Evolutionary conservation across 192 early-diverging fungal genomes (phyloP).

Genomic region (Podochytrium sp.): DNA sequence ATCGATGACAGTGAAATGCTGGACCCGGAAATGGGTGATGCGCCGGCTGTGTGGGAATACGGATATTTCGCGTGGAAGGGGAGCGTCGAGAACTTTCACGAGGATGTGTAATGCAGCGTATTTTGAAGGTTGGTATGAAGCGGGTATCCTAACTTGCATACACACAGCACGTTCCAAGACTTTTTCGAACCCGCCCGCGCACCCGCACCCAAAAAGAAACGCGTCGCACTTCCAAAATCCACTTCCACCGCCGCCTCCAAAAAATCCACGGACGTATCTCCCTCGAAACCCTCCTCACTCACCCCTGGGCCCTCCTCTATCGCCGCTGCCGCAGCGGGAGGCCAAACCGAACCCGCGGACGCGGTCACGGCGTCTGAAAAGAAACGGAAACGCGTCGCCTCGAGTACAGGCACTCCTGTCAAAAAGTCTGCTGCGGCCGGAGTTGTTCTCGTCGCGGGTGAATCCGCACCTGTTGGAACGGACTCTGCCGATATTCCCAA

Average conservation of each 20-base stretch:
- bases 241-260: neutral
- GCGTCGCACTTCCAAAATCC: neutral
- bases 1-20: slow-evolving; percentile 54
- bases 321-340: no score
- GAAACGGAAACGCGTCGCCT: neutral
- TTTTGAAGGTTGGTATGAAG: no score
- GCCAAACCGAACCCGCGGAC: no score
- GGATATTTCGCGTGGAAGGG: slow-evolving; percentile 51
- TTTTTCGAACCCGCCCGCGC: slow-evolving; percentile 18
- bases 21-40: slow-evolving; percentile 3
- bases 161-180: slow-evolving; percentile 9
- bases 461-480: no score
- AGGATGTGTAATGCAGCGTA: slow-evolving; percentile 44
- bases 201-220: slow-evolving; percentile 9
- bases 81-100: slow-evolving; percentile 43
- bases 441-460: neutral
- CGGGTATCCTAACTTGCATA: no score
- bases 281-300: neutral
- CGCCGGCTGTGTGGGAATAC: slow-evolving; percentile 21
- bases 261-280: slow-evolving; percentile 15
- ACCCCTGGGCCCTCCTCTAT: no score
- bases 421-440: neutral
- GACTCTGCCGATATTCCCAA: neutral
- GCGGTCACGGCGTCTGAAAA: no score
- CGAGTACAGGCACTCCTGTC: neutral